Conservation (phyloP, 2,329 filamentous ascomycete species). For the Calonectria pseudoturangicola region DNA sequence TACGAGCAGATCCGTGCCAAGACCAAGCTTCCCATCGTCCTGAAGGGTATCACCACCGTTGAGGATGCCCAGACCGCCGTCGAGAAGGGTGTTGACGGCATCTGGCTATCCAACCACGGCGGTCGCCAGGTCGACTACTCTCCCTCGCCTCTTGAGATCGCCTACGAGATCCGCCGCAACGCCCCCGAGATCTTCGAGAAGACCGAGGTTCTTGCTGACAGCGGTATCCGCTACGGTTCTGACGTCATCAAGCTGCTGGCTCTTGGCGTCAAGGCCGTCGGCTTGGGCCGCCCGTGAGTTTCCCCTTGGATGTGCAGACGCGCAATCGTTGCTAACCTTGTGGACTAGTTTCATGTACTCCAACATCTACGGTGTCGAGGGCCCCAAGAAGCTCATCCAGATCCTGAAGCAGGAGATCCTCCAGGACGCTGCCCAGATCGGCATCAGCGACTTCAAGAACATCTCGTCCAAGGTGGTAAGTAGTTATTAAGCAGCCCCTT, state of each 20-base stretch:
- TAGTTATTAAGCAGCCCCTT: not conserved
- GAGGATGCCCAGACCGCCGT: slow-evolving; percentile 61
- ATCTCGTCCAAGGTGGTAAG: slow-evolving; percentile 50
- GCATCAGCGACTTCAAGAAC: slow-evolving; percentile 54
- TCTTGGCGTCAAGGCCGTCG: slow-evolving; percentile 62
- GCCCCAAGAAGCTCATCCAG: slow-evolving; percentile 66
- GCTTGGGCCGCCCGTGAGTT: slow-evolving; percentile 63
- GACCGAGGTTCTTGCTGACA: slow-evolving; percentile 62
- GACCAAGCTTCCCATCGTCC: slow-evolving; percentile 60
- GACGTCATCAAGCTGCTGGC: slow-evolving; percentile 64
- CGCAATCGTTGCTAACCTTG: not conserved
- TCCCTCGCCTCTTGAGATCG: slow-evolving; percentile 52
- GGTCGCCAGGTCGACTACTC: slow-evolving; percentile 63
- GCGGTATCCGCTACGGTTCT: slow-evolving; percentile 62
- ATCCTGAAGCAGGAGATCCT: slow-evolving; percentile 69
- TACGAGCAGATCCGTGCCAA: slow-evolving; percentile 56
- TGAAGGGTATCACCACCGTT: slow-evolving; percentile 62
- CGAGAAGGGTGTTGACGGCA: slow-evolving; percentile 58
- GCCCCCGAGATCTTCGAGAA: slow-evolving; percentile 60
- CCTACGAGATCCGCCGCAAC: slow-evolving; percentile 59
- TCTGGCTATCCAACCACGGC: slow-evolving; percentile 65
- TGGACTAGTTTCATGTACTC: slow-evolving; percentile 66
- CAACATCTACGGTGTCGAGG: slow-evolving; percentile 68
- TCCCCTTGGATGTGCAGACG: not conserved
- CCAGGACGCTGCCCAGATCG: slow-evolving; percentile 59